Percentiles rank a stretch among this genome's conserved stretches.
Evolutionary conservation across 495 filamentous ascomycete genomes (phyloP).

Genomic region (Penicillium nucicola): DNA sequence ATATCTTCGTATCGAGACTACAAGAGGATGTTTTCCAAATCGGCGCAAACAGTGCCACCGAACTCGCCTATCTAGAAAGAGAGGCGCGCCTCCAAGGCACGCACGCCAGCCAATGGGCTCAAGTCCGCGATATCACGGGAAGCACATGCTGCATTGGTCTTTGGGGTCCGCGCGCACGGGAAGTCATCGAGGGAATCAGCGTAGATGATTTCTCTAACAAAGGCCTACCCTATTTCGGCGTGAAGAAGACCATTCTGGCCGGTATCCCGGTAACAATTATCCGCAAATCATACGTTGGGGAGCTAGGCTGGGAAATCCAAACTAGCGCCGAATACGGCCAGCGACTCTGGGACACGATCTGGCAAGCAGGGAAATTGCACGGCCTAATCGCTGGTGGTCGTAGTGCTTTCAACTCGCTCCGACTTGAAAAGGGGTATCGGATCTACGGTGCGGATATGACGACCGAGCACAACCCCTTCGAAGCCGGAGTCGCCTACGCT

Average conservation of each 20-base stretch:
- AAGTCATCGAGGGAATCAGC: constrained; percentile 31
- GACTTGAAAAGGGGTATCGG: constrained; percentile 47
- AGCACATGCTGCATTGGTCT: constrained; percentile 50
- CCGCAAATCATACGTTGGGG: constrained; percentile 47
- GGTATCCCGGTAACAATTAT: constrained; percentile 41
- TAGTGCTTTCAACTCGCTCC: constrained; percentile 43
- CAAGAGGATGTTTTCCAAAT: constrained; percentile 41
- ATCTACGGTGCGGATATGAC: constrained; percentile 44
- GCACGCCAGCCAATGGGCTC: constrained; percentile 23
- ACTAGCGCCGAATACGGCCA: constrained; percentile 44
- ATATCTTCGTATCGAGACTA: constrained; percentile 40
- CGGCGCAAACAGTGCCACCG: constrained; percentile 41
- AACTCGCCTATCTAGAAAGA: constrained; percentile 41
- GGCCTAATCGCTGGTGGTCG: constrained; percentile 48
- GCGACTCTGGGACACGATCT: constrained; percentile 46
- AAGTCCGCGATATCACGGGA: constrained; percentile 47
- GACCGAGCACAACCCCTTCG: constrained; percentile 47
- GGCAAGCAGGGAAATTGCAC: constrained; percentile 39
- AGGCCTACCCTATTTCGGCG: constrained; percentile 35
- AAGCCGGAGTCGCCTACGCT: constrained; percentile 38
- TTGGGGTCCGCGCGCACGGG: constrained; percentile 46
- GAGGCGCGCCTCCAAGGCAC: constrained; percentile 36
- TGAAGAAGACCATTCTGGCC: constrained; percentile 32
- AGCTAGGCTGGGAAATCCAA: constrained; percentile 51
- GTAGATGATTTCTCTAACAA: constrained; percentile 39